Evolutionary conservation across 805 yeast species (phyloP).

Genomic region (Osmozyma mogii): DNA sequence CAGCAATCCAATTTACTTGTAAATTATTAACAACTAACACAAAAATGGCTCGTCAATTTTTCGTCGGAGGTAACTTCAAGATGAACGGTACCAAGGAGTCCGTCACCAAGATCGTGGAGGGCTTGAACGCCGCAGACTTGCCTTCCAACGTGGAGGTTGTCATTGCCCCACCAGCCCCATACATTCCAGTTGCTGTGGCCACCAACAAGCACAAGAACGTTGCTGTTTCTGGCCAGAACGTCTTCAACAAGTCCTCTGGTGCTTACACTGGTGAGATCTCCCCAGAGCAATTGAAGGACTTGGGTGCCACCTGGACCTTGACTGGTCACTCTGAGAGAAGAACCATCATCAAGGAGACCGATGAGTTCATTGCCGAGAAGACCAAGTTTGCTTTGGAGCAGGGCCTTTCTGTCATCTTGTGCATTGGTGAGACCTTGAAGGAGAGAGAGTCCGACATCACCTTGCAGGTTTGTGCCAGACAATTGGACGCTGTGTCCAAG

Average conservation of each 20-base stretch:
- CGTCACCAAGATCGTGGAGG: slow-evolving; percentile 73
- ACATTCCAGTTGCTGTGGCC: slow-evolving; percentile 68
- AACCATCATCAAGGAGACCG: slow-evolving; percentile 82
- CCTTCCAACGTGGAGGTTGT: slow-evolving; percentile 85
- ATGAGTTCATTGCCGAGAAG: slow-evolving; percentile 88
- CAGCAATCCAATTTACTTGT: not conserved
- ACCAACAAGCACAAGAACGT: slow-evolving; percentile 65
- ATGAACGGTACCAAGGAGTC: slow-evolving; percentile 92
- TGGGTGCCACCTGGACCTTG: slow-evolving; percentile 90
- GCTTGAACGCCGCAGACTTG: slow-evolving; percentile 71
- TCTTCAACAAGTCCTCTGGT: slow-evolving; percentile 81
- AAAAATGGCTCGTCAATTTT: slow-evolving; percentile 75
- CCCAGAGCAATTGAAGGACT: slow-evolving; percentile 80
- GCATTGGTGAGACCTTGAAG: slow-evolving; percentile 96
- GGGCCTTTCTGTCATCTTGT: slow-evolving; percentile 86
- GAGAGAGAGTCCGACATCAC: slow-evolving; percentile 89
- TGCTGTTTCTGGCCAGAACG: slow-evolving; percentile 84
- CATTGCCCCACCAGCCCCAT: slow-evolving; percentile 93
- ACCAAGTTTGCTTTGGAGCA: slow-evolving; percentile 86
- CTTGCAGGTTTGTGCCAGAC: slow-evolving; percentile 78
- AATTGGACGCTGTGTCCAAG: slow-evolving; percentile 80
- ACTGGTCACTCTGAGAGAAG: slow-evolving; percentile 99
- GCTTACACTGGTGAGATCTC: slow-evolving; percentile 98
- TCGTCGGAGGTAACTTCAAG: slow-evolving; percentile 99
- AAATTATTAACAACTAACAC: slow-evolving; percentile 1